Percentiles rank a stretch among this genome's conserved stretches.
phyloP scores from a whole-genome alignment of 257 asterid species.

The Penstemon barbatus region DNA sequence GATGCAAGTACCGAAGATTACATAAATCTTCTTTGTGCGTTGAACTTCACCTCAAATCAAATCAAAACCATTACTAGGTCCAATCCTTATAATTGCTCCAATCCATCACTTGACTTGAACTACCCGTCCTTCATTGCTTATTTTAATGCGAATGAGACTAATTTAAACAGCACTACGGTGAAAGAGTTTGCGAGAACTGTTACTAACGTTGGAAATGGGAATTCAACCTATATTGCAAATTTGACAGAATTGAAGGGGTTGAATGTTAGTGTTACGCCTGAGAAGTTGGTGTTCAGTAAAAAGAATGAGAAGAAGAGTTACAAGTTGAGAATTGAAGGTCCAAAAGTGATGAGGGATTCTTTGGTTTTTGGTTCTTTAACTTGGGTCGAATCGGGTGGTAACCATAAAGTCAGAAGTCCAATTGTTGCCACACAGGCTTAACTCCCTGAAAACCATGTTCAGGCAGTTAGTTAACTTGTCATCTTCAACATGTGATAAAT shows the following conservation, averaged over 20 bases:
- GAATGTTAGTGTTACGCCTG: constrained; percentile 17
- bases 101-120: constrained; percentile 27
- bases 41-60: constrained; percentile 34
- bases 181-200: constrained; percentile 23
- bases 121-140: constrained; percentile 34
- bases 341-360: no score
- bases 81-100: constrained; percentile 19
- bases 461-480: constrained; percentile 13
- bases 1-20: constrained; percentile 40
- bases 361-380: constrained; percentile 28
- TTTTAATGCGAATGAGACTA: constrained; percentile 25
- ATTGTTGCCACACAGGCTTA: constrained; percentile 38
- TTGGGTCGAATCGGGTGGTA: constrained; percentile 29
- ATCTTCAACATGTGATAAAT: constrained; percentile 17
- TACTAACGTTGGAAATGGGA: constrained; percentile 33
- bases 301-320: constrained; percentile 35
- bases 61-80: constrained; percentile 35
- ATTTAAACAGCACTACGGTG: neutral
- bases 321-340: no score
- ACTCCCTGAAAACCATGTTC: constrained; percentile 13
- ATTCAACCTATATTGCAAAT: constrained; percentile 21
- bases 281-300: constrained; percentile 11
- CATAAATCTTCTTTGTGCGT: constrained; percentile 36
- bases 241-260: constrained; percentile 27
- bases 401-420: constrained; percentile 31